Evolutionary conservation across 192 early-diverging fungal species (phyloP), one percentile per base, ranked within the genome.

Genomic region (Backusella circina): DNA sequence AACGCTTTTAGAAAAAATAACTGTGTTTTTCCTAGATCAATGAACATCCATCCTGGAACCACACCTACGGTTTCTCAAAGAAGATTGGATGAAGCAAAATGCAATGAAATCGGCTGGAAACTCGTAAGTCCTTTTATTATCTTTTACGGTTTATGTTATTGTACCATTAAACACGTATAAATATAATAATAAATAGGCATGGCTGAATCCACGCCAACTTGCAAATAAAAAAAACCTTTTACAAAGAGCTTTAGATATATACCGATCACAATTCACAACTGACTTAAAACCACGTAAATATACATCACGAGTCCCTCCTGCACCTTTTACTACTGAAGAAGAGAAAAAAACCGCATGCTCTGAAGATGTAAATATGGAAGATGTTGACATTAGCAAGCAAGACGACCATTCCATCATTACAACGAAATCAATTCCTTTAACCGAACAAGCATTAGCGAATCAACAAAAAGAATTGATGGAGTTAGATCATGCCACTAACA

Each of bases 81-180:
- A 39, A 65, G 67, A 51, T 80, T 84, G 57, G 78, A 75, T 21
- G 90, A 85, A 79, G 81, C 69, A 67, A 67, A 37, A 65, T 88
- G 78, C 75, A 93, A 85, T 77, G 88, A 90, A 41, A 70, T 92
- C 61, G 91, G 85, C 8, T 93, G 92, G 92, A 88, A 89, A 76
- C 74, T 92, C 69, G 86, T 86, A 85, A 74, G 82, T n/a, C 6
- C 18, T 16, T 28, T 30, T 73, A 65, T 26, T 61, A 10, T 13
- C 9, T 61, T 23, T 61, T 10, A 10, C 26, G 26, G 13, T 8
- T 12, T 71, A 3, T 21, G 5, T 51, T 12, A 61, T 38, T 31
- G 18, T 13, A 33, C 10, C 21, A 23, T 18, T 21, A 31, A 73
- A 73, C 12, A 70, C 21, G 18, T 15, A 15, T 50, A 67, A 23